Conservation (phyloP, 2,329 filamentous ascomycete species). For the Tolypocladium amazonense region DNA sequence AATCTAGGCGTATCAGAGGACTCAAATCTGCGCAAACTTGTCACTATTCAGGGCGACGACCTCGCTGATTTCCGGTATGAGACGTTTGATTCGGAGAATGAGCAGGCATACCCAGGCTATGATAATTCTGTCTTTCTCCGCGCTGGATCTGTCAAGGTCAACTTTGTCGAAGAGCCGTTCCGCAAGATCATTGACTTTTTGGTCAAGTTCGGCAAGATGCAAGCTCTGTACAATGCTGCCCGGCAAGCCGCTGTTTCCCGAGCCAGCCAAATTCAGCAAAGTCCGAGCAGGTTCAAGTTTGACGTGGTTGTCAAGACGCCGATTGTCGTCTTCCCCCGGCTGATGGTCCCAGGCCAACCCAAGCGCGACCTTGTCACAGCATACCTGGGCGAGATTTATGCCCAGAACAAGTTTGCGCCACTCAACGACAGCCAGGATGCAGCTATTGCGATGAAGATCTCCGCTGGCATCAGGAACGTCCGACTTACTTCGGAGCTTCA, state of each 20-base stretch:
- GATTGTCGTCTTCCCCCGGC: slow-evolving; percentile 86
- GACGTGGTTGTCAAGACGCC: slow-evolving; percentile 90
- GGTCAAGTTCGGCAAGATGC: slow-evolving; percentile 99
- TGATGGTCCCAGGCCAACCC: slow-evolving; percentile 57
- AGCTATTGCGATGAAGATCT: slow-evolving; percentile 77
- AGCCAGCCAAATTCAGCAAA: slow-evolving; percentile 87
- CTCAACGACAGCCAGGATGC: slow-evolving; percentile 66
- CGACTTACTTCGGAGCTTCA: slow-evolving; percentile 83
- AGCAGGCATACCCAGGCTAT: slow-evolving; percentile 77
- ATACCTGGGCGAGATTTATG: slow-evolving; percentile 94
- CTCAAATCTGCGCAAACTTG: slow-evolving; percentile 73
- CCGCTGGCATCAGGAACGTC: slow-evolving; percentile 85
- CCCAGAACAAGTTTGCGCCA: slow-evolving; percentile 82
- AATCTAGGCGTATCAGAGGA: slow-evolving; percentile 77
- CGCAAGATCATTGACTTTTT: slow-evolving; percentile 96
- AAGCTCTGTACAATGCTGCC: slow-evolving; percentile 95
- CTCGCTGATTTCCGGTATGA: slow-evolving; percentile 96
- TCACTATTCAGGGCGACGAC: slow-evolving; percentile 92
- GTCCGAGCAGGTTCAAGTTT: slow-evolving; percentile 82
- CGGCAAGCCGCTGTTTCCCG: slow-evolving; percentile 89
- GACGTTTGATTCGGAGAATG: slow-evolving; percentile 69
- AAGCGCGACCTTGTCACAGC: slow-evolving; percentile 79
- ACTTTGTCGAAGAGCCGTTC: slow-evolving; percentile 95
- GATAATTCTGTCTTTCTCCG: slow-evolving; percentile 85
- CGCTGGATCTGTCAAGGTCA: slow-evolving; percentile 91